Conservation (phyloP, 1,284 basidiomycete species). For the Takashimella koratensis region DNA sequence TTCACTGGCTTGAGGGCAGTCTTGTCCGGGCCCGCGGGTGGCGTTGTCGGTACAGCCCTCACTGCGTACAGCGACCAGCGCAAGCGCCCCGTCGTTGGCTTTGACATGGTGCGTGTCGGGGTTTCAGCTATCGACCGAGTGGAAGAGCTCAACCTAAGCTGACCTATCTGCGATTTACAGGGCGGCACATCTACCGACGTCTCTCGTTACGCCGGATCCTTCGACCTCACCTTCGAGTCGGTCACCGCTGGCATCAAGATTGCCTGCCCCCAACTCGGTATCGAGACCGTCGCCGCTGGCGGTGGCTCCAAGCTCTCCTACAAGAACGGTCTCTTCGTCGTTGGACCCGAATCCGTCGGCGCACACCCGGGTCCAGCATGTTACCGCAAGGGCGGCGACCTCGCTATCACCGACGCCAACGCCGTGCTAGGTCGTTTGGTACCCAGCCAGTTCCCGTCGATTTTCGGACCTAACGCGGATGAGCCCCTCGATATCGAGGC, state of each 20-base stretch:
- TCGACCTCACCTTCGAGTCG: conserved; percentile 85
- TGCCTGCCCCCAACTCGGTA: conserved; percentile 80
- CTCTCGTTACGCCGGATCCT: conserved; percentile 77
- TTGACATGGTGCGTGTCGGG: too few species aligned
- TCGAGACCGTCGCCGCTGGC: conserved; percentile 79
- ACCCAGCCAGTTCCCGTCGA: conserved; percentile 77
- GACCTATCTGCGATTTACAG: too few species aligned
- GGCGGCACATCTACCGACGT: conserved; percentile 91
- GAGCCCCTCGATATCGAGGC: conserved; percentile 72
- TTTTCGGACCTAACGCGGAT: conserved; percentile 81
- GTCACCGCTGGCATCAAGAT: conserved; percentile 87
- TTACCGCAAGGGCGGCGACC: conserved; percentile 75
- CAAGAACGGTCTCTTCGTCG: conserved; percentile 75
- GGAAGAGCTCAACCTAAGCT: too few species aligned
- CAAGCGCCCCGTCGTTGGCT: conserved; percentile 14
- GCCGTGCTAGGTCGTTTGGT: conserved; percentile 77
- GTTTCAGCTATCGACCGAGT: too few species aligned
- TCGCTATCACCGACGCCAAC: conserved; percentile 84
- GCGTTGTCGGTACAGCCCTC: conserved; percentile 51
- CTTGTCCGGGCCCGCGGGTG: conserved; percentile 51
- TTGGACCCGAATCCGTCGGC: conserved; percentile 71
- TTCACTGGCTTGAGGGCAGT: conserved; percentile 29
- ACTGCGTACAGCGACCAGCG: conserved; percentile 27
- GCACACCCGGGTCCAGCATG: conserved; percentile 81
- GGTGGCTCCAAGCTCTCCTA: conserved; percentile 79